Percentiles rank a stretch among this genome's conserved stretches.
These are phyloP conservation scores for Lasiodiplodia hormozganensis DNA, from an alignment of 2,329 filamentous ascomycete species.

Conservation along the genomic window DNA sequence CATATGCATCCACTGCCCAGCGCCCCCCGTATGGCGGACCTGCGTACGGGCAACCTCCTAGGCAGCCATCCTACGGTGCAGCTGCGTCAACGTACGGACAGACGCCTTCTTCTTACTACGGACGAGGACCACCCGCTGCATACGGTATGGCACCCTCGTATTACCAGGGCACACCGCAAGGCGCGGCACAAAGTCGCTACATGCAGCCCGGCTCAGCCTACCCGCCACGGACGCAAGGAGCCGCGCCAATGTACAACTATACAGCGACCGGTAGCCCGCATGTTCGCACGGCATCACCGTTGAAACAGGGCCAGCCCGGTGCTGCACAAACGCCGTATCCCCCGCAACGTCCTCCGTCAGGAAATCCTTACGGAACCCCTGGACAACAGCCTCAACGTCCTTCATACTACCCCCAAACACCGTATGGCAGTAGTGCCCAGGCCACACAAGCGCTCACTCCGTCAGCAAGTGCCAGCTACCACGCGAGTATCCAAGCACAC, in stretches of 20 bases:
- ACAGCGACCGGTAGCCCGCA: conserved; percentile 39
- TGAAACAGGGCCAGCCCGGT: conserved; percentile 42
- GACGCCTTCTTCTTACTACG: conserved; percentile 37
- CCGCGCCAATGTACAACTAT: conserved; percentile 42
- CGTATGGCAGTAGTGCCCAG: conserved; percentile 35
- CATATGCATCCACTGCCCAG: conserved; percentile 36
- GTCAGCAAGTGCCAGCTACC: conserved; percentile 38
- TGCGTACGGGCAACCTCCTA: conserved; percentile 36
- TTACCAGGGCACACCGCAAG: conserved; percentile 43
- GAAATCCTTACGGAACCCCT: conserved; percentile 25
- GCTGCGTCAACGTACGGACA: conserved; percentile 24
- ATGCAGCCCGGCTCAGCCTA: conserved; percentile 42
- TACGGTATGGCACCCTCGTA: conserved; percentile 42
- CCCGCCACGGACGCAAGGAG: conserved; percentile 43
- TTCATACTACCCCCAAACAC: conserved; percentile 20
- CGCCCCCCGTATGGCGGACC: conserved; percentile 37
- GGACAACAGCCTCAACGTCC: conserved; percentile 15
- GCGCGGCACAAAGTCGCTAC: conserved; percentile 43
- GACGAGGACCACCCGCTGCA: conserved; percentile 41
- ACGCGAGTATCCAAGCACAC: conserved; percentile 34
- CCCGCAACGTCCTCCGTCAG: conserved; percentile 39
- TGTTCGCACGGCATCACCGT: conserved; percentile 43
- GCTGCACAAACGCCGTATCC: conserved; percentile 34
- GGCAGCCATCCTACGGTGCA: conserved; percentile 26
- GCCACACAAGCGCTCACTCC: conserved; percentile 46